Evolutionary conservation across 208 protist species (phyloP).

Genomic region (Borovskyia barvae): DNA sequence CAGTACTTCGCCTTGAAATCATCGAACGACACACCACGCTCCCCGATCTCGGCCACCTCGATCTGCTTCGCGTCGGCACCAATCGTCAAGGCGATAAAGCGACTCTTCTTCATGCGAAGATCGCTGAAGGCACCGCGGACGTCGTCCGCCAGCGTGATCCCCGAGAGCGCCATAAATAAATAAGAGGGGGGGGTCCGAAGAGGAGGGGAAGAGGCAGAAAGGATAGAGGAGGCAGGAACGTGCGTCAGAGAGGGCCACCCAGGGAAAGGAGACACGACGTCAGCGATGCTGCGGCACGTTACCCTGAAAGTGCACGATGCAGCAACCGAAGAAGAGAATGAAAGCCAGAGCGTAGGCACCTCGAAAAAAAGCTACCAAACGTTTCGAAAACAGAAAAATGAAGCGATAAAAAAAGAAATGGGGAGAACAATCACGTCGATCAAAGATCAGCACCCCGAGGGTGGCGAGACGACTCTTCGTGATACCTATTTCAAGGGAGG

Average conservation of each 20-base stretch:
- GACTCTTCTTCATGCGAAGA: conserved; percentile 82
- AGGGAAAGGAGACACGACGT: too few species aligned
- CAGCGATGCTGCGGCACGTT: too few species aligned
- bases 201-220: not conserved
- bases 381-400: not conserved
- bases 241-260: too few species aligned
- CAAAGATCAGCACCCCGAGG: too few species aligned
- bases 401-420: not conserved
- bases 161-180: conserved; percentile 85
- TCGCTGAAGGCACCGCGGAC: conserved; percentile 64
- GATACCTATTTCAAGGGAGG: too few species aligned
- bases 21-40: conserved; percentile 53
- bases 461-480: too few species aligned
- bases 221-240: not conserved
- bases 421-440: too few species aligned
- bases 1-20: conserved; percentile 73
- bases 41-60: conserved; percentile 61
- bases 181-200: not conserved
- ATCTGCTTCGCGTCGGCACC: conserved; percentile 79
- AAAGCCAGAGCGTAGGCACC: not conserved
- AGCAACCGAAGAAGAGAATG: not conserved
- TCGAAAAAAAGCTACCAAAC: not conserved
- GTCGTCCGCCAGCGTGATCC: conserved; percentile 73
- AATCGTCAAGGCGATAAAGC: conserved; percentile 88
- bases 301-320: too few species aligned